Conservation (phyloP, 208 protist species). For the Acanthamoeba triangularis region DNA sequence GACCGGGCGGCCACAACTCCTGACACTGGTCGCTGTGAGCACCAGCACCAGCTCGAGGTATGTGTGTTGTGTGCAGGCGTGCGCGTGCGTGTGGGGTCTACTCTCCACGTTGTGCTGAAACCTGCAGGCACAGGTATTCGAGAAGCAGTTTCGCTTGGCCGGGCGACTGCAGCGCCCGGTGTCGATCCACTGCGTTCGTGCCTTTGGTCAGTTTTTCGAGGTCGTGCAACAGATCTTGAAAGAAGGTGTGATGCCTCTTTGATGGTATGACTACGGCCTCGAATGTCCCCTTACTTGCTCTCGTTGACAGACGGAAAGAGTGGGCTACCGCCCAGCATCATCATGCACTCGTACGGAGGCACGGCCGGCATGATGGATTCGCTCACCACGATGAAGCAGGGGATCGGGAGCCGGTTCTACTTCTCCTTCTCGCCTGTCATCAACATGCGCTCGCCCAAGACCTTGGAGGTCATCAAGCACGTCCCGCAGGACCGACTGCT, state of each 20-base stretch:
- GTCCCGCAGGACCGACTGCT: constrained; percentile 59
- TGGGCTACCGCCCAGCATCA: constrained; percentile 64
- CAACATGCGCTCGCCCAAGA: constrained; percentile 74
- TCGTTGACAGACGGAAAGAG: neutral
- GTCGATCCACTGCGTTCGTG: constrained; percentile 70
- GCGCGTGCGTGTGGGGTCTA: too few species aligned
- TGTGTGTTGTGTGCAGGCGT: too few species aligned
- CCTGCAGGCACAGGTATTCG: constrained; percentile 30
- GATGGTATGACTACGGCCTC: neutral
- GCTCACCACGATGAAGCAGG: constrained; percentile 19
- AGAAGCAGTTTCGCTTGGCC: constrained; percentile 44
- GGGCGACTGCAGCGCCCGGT: constrained; percentile 51
- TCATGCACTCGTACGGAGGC: constrained; percentile 73
- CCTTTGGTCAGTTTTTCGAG: constrained; percentile 69
- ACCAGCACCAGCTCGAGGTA: constrained; percentile 35
- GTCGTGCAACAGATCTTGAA: constrained; percentile 3
- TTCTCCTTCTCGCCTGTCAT: constrained; percentile 76
- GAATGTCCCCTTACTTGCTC: too few species aligned
- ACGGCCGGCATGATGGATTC: constrained; percentile 70
- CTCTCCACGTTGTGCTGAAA: neutral
- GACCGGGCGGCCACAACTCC: constrained; percentile 59
- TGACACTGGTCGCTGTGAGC: constrained; percentile 67
- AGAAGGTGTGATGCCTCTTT: neutral
- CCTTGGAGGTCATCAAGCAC: constrained; percentile 56
- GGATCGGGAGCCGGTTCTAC: constrained; percentile 49